These are phyloP conservation scores for Mimosa pudica DNA, from an alignment of 306 rosid genomes.

Conservation along the genomic window DNA sequence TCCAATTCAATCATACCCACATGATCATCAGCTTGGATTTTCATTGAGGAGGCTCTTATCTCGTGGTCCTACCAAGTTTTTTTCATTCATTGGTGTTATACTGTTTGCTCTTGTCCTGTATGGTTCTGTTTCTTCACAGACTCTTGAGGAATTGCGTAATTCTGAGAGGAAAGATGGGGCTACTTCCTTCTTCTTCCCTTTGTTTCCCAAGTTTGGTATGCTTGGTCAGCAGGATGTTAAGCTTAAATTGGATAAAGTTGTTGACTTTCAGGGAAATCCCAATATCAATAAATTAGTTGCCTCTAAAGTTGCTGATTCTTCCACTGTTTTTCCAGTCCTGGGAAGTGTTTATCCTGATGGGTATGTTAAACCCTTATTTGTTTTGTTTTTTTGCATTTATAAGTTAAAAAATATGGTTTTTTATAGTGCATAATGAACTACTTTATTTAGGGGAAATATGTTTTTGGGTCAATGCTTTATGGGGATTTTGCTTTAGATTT, in stretches of 20 bases:
- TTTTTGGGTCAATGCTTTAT: constrained; percentile 5
- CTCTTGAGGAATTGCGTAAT: constrained; percentile 43
- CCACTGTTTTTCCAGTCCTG: constrained; percentile 66
- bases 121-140: constrained; percentile 47
- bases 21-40: constrained; percentile 36
- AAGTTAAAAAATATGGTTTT: not conserved
- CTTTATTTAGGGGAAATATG: not conserved
- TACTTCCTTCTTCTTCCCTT: constrained; percentile 53
- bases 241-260: constrained; percentile 57
- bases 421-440: too few species aligned
- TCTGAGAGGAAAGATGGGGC: constrained; percentile 44
- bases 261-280: constrained; percentile 30
- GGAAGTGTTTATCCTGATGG: constrained; percentile 84
- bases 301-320: constrained; percentile 44
- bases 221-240: constrained; percentile 46
- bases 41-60: constrained; percentile 38
- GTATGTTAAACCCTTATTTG: constrained; percentile 40
- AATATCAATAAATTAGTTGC: constrained; percentile 37
- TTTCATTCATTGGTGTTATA: constrained; percentile 49
- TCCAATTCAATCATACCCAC: constrained; percentile 39
- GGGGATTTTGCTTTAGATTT: not conserved
- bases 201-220: constrained; percentile 50
- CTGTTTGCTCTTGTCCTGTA: constrained; percentile 57
- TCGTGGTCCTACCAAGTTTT: constrained; percentile 44
- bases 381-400: constrained; percentile 15